Evolutionary conservation across 805 yeast genomes (phyloP).

Genomic region (Candida sanyiensis): DNA sequence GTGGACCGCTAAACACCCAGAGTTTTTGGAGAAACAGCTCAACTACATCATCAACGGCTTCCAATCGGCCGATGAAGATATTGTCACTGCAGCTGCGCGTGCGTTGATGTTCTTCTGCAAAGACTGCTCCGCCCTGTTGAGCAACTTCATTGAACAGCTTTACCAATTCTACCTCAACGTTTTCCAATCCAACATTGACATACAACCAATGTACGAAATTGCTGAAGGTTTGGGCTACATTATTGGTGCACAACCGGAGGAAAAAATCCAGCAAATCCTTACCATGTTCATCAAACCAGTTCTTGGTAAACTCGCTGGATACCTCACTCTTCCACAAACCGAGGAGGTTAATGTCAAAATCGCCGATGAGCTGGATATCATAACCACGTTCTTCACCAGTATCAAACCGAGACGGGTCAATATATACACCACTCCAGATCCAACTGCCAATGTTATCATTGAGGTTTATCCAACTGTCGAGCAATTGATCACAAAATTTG

Average conservation of each 20-base stretch:
- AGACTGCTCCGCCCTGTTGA: slow-evolving; percentile 70
- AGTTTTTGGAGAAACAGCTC: slow-evolving; percentile 73
- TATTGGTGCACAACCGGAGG: slow-evolving; percentile 52
- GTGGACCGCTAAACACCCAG: slow-evolving; percentile 88
- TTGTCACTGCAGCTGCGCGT: slow-evolving; percentile 81
- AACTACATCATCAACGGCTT: slow-evolving; percentile 81
- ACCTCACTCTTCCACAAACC: slow-evolving; percentile 19
- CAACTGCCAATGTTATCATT: slow-evolving; percentile 46
- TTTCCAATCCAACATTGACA: slow-evolving; percentile 44
- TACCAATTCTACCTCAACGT: slow-evolving; percentile 63
- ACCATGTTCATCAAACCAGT: slow-evolving; percentile 66
- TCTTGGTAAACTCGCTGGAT: slow-evolving; percentile 38
- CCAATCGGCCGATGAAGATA: slow-evolving; percentile 33
- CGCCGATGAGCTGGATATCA: slow-evolving; percentile 70
- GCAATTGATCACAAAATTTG: slow-evolving; percentile 45
- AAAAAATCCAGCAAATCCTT: slow-evolving; percentile 46
- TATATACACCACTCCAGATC: slow-evolving; percentile 31
- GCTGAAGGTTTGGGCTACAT: slow-evolving; percentile 89
- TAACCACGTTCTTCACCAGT: slow-evolving; percentile 53
- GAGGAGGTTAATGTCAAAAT: slow-evolving; percentile 40
- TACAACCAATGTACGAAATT: slow-evolving; percentile 67
- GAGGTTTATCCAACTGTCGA: slow-evolving; percentile 58
- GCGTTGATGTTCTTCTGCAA: slow-evolving; percentile 92
- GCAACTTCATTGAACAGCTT: slow-evolving; percentile 67
- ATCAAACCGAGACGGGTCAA: slow-evolving; percentile 38